These are phyloP conservation scores for Colletotrichum limetticola DNA, from an alignment of 2,329 filamentous ascomycete genomes.

Conservation along the genomic window DNA sequence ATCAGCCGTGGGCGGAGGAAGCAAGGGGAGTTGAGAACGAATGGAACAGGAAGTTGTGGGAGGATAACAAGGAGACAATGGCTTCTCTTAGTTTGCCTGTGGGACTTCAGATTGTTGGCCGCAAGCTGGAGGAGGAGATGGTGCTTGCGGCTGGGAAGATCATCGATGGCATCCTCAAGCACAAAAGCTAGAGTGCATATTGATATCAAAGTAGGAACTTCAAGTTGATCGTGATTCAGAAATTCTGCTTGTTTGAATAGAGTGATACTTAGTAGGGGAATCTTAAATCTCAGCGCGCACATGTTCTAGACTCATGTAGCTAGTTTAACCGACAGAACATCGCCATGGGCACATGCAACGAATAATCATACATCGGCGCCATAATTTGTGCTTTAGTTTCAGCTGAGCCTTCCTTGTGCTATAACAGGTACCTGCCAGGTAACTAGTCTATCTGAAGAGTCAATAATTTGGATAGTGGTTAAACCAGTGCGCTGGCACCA, in stretches of 20 bases:
- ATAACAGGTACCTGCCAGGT: too few relatives aligned
- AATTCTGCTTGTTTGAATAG: too few relatives aligned
- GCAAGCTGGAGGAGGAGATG: slow-evolving; percentile 21
- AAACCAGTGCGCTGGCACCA: not conserved
- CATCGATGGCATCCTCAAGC: slow-evolving; percentile 2
- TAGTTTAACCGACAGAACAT: too few relatives aligned
- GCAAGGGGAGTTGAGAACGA: not conserved
- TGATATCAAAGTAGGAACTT: not conserved
- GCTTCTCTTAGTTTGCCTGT: not conserved
- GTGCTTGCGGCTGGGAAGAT: slow-evolving; percentile 20
- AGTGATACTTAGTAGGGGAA: too few relatives aligned
- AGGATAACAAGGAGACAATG: not conserved
- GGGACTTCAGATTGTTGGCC: slow-evolving; percentile 22
- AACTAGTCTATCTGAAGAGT: too few relatives aligned
- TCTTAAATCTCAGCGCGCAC: too few relatives aligned
- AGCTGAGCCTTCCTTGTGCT: accelerated
- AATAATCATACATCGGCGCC: too few relatives aligned
- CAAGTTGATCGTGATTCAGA: too few relatives aligned
- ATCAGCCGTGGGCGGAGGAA: slow-evolving; percentile 39
- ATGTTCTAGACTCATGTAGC: too few relatives aligned
- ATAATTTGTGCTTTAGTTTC: too few relatives aligned
- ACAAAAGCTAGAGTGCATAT: not conserved
- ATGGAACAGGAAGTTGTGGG: slow-evolving; percentile 22
- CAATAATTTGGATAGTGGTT: not conserved
- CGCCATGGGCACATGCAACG: too few relatives aligned